Base-by-base conservation (phyloP, 2,329 filamentous ascomycete species). In the Botrytis cinerea region DNA sequence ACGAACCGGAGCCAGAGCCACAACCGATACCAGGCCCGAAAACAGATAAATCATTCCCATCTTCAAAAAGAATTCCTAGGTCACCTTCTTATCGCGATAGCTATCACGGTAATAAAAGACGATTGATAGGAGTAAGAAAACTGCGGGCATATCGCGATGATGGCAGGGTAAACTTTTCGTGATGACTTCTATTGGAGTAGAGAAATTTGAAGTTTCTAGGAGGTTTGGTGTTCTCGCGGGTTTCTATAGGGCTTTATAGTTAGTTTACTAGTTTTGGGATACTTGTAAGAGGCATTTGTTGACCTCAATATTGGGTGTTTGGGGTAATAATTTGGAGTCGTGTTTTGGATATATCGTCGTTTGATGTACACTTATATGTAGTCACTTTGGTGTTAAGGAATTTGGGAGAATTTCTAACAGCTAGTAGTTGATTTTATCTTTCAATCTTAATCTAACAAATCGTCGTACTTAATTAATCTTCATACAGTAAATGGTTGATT, bases 161-260 rank as follows among this genome's bases (percentile, higher is more conserved):
- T 9, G 51, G 14, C 7, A 28, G 14, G n/a, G 14, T 28, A 57
- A 32, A 28, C 14, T 18, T 57, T 28, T 32, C 2, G 18, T 28
- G 16, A 57, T 18, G 51, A 2, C 14, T 18, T 9, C 2, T 18
- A 28, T 57, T 12, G 51, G 1, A 18, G 14, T 1, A 57, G 8
- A n/a, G 51, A 25, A 8, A n/a, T 0, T 57, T 57, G 12, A 57
- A 32, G n/a, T 28, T 57, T 16, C 14, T 18, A 4, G 14, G 1
- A 18, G n/a, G 14, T 14, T 28, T 18, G 14, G 16, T 57, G 7
- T 28, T 18, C 0, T 28, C 0, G n/a, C 0, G 2, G n/a, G 3
- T 18, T 18, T 57, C 3, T 28, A 57, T 57, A 9, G 14, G n/a
- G 0, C 6, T 57, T 3, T 28, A 32, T 57, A 18, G n/a, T 28